Percentiles rank a stretch among this genome's conserved stretches.
phyloP scores from a whole-genome alignment of 1,284 basidiomycete species.

The Coniferiporia sulphurascens region DNA sequence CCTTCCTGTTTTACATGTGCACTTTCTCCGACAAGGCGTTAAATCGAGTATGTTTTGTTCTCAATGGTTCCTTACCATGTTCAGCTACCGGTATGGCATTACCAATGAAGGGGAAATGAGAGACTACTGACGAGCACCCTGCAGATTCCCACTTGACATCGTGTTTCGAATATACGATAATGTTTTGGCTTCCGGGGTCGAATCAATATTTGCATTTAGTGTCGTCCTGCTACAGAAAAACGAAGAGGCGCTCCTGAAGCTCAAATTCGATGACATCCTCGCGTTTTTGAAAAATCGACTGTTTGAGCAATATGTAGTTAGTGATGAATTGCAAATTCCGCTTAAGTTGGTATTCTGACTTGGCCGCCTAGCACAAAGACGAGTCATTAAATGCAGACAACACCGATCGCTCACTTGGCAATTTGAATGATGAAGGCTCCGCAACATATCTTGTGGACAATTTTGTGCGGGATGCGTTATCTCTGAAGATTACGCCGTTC shows the following conservation, averaged over 20 bases:
- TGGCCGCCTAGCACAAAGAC: conserved; percentile 26
- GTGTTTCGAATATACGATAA: conserved; percentile 95
- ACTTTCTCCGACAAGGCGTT: conserved; percentile 89
- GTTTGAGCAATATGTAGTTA: conserved; percentile 78
- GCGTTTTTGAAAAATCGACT: conserved; percentile 74
- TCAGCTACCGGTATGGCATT: conserved; percentile 78
- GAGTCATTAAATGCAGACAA: conserved; percentile 23
- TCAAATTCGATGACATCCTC: conserved; percentile 89
- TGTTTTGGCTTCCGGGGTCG: conserved; percentile 93
- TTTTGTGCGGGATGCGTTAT: conserved; percentile 83
- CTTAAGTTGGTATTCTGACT: conserved; percentile 9
- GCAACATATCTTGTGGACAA: conserved; percentile 63
- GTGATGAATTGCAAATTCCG: conserved; percentile 17
- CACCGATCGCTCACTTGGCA: conserved; percentile 8
- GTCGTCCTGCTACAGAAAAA: conserved; percentile 85
- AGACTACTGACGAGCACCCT: neutral
- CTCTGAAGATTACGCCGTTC: conserved; percentile 82
- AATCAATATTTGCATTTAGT: conserved; percentile 95
- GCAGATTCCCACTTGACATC: conserved; percentile 89
- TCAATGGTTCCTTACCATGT: conserved; percentile 98
- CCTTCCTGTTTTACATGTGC: conserved; percentile 85
- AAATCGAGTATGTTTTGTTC: conserved; percentile 97
- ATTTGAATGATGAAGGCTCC: conserved; percentile 11
- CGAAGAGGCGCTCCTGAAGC: conserved; percentile 69
- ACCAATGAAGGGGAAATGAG: neutral